Conservation (phyloP, 2,329 filamentous ascomycete genomes). For the Macrophomina phaseolina region DNA sequence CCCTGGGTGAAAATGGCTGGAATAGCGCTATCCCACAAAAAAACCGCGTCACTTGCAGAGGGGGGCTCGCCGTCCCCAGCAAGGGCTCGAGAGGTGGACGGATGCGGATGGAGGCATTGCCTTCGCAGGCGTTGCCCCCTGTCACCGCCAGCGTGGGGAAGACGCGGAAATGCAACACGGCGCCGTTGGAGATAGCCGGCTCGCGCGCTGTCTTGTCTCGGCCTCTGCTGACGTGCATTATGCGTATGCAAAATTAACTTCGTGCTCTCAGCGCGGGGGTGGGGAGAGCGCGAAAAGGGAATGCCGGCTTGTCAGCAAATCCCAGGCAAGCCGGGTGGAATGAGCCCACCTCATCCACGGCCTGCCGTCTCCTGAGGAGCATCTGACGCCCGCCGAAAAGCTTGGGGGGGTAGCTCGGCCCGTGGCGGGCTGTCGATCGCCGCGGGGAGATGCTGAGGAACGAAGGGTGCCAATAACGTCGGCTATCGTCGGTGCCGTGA, state of each 20-base stretch:
- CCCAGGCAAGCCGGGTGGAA: background rate
- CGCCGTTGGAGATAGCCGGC: background rate
- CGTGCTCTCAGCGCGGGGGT: background rate
- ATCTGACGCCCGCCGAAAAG: constrained; percentile 7
- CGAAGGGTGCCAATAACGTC: constrained; percentile 2
- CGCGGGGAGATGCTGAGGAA: background rate
- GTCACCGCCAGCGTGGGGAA: background rate
- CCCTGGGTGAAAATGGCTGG: background rate
- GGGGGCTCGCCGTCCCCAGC: background rate
- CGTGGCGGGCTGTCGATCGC: background rate
- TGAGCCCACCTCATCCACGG: background rate
- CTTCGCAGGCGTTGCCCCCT: background rate
- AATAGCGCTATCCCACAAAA: background rate
- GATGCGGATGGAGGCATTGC: background rate
- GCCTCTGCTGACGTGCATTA: constrained; percentile 14
- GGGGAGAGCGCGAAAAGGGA: background rate
- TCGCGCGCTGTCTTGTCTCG: background rate
- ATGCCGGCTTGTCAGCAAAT: background rate
- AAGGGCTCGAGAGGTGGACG: background rate
- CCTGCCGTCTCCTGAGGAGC: constrained; percentile 11
- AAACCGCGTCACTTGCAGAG: background rate
- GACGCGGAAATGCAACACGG: background rate
- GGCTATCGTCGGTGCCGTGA: background rate
- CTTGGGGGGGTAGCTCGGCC: constrained; percentile 6
- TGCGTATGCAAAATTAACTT: constrained; percentile 19